Conservation (phyloP, 2,329 filamentous ascomycete species). For the Penicillium vulpinum region DNA sequence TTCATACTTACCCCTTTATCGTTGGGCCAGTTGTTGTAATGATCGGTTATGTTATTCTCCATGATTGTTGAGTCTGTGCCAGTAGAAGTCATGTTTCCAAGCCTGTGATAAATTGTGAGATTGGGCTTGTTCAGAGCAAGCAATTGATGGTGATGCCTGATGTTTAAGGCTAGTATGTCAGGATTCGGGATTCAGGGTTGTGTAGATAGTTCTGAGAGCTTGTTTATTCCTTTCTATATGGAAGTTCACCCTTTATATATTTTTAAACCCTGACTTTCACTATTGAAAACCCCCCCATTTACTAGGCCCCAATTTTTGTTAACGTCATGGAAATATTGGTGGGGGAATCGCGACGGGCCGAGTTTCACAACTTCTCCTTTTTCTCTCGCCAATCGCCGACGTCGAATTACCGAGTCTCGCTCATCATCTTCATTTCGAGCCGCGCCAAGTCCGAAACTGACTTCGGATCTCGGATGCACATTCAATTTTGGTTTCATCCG, state of each 20-base stretch:
- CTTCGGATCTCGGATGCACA: background rate
- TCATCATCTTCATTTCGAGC: background rate
- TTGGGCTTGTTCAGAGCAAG: no score
- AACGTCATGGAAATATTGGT: background rate
- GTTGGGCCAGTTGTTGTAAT: conserved; percentile 54
- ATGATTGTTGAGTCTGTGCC: background rate
- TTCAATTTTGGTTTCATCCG: background rate
- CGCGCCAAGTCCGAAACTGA: conserved; percentile 1
- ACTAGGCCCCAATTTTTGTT: background rate
- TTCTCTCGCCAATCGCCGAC: conserved; percentile 4
- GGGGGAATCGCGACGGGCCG: conserved; percentile 24
- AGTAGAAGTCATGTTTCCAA: conserved; percentile 6
- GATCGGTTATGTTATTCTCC: background rate
- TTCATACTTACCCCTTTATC: conserved; percentile 49
- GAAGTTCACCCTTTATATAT: background rate
- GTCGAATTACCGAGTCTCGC: conserved; percentile 5
- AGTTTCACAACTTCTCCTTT: background rate
- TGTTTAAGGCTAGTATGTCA: background rate
- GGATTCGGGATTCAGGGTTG: no score
- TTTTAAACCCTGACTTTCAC: no score
- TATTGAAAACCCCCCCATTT: background rate
- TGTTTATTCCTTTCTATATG: background rate
- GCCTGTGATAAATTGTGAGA: background rate
- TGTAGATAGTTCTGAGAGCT: background rate
- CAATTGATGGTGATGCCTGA: background rate